Conservation (phyloP, 768 basidiomycete species). For the Pleurotus platypus region DNA sequence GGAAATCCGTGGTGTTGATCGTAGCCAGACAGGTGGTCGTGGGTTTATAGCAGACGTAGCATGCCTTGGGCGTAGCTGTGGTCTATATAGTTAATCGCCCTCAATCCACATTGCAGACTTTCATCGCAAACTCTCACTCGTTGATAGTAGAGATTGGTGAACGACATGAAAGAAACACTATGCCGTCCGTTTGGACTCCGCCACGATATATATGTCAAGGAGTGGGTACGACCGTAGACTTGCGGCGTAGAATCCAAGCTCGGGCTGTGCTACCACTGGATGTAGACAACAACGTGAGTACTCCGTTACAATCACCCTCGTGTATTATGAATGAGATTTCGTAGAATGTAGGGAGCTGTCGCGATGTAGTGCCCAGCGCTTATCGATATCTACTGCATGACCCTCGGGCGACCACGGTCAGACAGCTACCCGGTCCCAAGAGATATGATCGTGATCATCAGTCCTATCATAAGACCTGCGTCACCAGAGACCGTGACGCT, state of each 20-base stretch:
- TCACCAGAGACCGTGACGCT: constrained; percentile 3
- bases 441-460: constrained; percentile 7
- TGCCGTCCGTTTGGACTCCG: too few relatives aligned
- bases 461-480: constrained; percentile 6
- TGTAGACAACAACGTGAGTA: too few relatives aligned
- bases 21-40: constrained; percentile 86
- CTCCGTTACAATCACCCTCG: too few relatives aligned
- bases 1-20: constrained; percentile 75
- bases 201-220: too few relatives aligned
- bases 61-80: constrained; percentile 73
- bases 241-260: too few relatives aligned
- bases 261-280: too few relatives aligned
- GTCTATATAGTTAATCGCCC: constrained; percentile 40
- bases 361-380: neutral
- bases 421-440: neutral
- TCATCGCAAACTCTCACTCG: constrained; percentile 49
- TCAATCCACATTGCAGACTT: neutral
- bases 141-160: constrained; percentile 86
- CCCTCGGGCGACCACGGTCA: too few relatives aligned
- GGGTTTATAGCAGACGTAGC: constrained; percentile 76
- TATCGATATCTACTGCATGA: neutral
- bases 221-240: too few relatives aligned
- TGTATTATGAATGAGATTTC: too few relatives aligned
- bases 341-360: too few relatives aligned
- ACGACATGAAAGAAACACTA: constrained; percentile 45